Evolutionary conservation across 2,329 filamentous ascomycete species (phyloP).

Genomic region (Penicillium oxalicum): DNA sequence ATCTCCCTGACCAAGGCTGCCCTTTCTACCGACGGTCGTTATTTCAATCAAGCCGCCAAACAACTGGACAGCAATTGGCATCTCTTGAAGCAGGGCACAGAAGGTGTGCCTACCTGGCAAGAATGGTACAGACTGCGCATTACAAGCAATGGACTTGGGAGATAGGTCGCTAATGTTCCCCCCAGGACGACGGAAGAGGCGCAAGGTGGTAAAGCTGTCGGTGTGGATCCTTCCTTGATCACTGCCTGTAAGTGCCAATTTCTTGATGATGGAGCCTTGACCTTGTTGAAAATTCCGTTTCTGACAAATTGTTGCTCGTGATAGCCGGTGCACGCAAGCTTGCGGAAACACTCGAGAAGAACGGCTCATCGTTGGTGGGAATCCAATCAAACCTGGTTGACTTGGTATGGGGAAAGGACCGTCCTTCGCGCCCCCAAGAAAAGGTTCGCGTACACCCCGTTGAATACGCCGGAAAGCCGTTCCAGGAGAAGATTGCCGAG

Average conservation of each 20-base stretch:
- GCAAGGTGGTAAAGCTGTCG: constrained; percentile 79
- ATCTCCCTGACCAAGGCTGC: constrained; percentile 81
- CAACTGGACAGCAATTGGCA: constrained; percentile 90
- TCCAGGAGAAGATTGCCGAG: constrained; percentile 74
- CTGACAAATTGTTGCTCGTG: constrained; percentile 9
- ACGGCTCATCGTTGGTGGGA: constrained; percentile 68
- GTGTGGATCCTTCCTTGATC: constrained; percentile 83
- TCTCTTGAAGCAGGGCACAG: constrained; percentile 84
- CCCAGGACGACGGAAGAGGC: constrained; percentile 67
- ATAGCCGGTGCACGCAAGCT: constrained; percentile 65
- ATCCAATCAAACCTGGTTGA: constrained; percentile 84
- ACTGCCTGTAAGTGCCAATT: constrained; percentile 51
- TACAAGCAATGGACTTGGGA: neutral
- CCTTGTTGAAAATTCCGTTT: neutral
- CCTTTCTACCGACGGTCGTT: constrained; percentile 88
- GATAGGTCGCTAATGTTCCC: constrained; percentile 9
- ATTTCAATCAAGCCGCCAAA: constrained; percentile 92
- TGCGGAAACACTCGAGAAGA: constrained; percentile 77
- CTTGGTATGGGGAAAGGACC: constrained; percentile 70
- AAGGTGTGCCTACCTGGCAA: constrained; percentile 94
- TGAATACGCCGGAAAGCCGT: constrained; percentile 74
- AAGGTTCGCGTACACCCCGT: constrained; percentile 65
- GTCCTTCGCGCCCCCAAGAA: constrained; percentile 69
- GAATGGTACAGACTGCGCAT: constrained; percentile 62
- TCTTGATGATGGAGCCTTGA: neutral